Conservation (phyloP, 2,329 filamentous ascomycete species). For the Canariomyces notabilis region DNA sequence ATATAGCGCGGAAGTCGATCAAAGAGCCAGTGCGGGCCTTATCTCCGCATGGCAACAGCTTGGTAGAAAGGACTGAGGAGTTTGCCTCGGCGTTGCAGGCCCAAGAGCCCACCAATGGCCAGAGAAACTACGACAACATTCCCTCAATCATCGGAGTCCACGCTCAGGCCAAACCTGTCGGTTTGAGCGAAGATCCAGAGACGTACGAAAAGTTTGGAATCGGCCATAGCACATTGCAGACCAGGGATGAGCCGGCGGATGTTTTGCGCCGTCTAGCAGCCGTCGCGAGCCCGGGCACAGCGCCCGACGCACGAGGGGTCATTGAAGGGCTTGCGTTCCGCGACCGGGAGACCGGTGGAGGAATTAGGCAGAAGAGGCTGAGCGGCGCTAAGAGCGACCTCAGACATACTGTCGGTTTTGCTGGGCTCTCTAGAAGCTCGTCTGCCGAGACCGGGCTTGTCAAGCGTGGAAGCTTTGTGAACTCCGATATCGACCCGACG, state of each 20-base stretch:
- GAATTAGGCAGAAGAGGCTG: constrained; percentile 11
- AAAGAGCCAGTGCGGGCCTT: constrained; percentile 24
- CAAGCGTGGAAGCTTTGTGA: constrained; percentile 43
- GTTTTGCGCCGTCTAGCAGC: constrained; percentile 46
- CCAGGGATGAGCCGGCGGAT: constrained; percentile 41
- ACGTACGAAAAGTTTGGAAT: not conserved
- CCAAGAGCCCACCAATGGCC: not conserved
- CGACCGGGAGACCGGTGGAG: constrained; percentile 9
- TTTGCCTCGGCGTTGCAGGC: not conserved
- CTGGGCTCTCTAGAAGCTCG: constrained; percentile 37
- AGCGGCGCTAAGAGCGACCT: constrained; percentile 20
- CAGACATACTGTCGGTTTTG: constrained; percentile 44
- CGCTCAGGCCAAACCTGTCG: not conserved
- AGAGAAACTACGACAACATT: not conserved
- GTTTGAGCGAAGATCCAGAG: not conserved
- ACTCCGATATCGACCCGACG: constrained; percentile 50
- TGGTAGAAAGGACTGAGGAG: constrained; percentile 5
- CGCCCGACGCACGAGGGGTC: constrained; percentile 26
- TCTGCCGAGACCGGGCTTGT: constrained; percentile 45
- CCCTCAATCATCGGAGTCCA: not conserved
- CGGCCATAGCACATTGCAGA: constrained; percentile 18
- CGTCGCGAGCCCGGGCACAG: constrained; percentile 43
- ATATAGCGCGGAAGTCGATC: constrained; percentile 30
- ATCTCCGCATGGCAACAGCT: constrained; percentile 11
- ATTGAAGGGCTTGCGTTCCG: not conserved